Evolutionary conservation across 2,329 filamentous ascomycete species (phyloP).

Genomic region (Passalora sequoiae): DNA sequence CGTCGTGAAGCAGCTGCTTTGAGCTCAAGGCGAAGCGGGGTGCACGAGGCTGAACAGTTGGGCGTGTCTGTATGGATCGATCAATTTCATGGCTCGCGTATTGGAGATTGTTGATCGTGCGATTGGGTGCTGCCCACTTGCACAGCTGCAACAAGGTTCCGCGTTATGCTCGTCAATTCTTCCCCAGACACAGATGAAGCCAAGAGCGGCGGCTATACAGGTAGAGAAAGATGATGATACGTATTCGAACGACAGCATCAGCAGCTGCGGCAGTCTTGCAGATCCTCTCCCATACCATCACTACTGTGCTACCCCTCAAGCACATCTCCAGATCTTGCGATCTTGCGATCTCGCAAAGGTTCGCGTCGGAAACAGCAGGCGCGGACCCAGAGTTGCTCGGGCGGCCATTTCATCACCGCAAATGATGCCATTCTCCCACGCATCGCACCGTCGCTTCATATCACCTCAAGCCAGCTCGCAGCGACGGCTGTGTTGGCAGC

Average conservation of each 20-base stretch:
- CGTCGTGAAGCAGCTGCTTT: conserved; percentile 3
- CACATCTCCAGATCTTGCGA: not conserved
- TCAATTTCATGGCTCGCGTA: not conserved
- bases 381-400: conserved; percentile 4
- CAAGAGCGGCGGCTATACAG: conserved; percentile 2
- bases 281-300: conserved; percentile 1
- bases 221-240: conserved; percentile 1
- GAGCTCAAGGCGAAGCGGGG: conserved; percentile 4
- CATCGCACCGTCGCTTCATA: too few relatives aligned
- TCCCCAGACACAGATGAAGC: conserved; percentile 2
- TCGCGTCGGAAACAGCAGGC: conserved; percentile 1
- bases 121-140: not conserved
- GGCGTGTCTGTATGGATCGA: not conserved
- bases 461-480: conserved; percentile 1
- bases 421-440: not conserved
- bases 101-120: conserved; percentile 3
- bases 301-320: not conserved
- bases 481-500: not conserved
- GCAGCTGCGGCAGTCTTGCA: not conserved
- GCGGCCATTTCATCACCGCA: not conserved
- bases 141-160: conserved; percentile 3
- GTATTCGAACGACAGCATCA: conserved; percentile 1
- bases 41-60: conserved; percentile 10
- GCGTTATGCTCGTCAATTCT: conserved; percentile 1
- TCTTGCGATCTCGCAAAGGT: conserved; percentile 1